Base-by-base conservation (phyloP, 495 filamentous ascomycete genomes). In the Lasiosphaeria ovina region DNA sequence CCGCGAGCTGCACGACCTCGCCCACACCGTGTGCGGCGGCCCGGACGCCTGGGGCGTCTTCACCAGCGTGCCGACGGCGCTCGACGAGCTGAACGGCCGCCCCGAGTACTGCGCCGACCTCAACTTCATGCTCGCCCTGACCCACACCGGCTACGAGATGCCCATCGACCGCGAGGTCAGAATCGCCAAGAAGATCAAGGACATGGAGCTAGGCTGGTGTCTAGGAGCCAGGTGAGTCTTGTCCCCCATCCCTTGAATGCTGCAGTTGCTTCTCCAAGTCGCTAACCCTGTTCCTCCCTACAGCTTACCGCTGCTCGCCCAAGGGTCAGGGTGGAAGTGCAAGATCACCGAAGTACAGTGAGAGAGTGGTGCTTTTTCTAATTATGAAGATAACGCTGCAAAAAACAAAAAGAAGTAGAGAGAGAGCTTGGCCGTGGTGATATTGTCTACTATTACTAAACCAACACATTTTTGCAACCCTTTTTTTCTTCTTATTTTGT, bases 131-230 rank as follows among this genome's bases (percentile, higher is more conserved):
- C 71, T 96, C 61, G 89, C 88, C 31, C 78, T 98, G 54, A 76
- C 97, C 60, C 93, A 97, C 73, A 97, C 92, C 1, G 94, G 94
- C 17, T 98, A 98, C 73, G 94, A 97, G 65, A 98, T 98, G 92
- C 93, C 93, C 5, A 82, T 98, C 67, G 90, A 94, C 59, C 85
- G 94, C 24, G 93, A 98, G 76, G 92, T 98, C 56, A 91, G 89
- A 81, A 95, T 97, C 66, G 94, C 94, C 35, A 98, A 98, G 89
- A 93, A 97, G 83, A 94, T 98, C 66, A 93, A 93, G 80, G 87
- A 86, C 38, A 97, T 97, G 74, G 95, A 98, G 81, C 77, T 98
- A 59, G 94, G 94, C 52, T 98, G 94, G 94, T 97, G 93, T 77
- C 79, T 98, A 72, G 94, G 94, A 67, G 94, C 94, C 60, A 97